Evolutionary conservation across 1,284 basidiomycete genomes (phyloP), one percentile per base, ranked within the genome.

Genomic region (Sanghuangporus baumii): DNA sequence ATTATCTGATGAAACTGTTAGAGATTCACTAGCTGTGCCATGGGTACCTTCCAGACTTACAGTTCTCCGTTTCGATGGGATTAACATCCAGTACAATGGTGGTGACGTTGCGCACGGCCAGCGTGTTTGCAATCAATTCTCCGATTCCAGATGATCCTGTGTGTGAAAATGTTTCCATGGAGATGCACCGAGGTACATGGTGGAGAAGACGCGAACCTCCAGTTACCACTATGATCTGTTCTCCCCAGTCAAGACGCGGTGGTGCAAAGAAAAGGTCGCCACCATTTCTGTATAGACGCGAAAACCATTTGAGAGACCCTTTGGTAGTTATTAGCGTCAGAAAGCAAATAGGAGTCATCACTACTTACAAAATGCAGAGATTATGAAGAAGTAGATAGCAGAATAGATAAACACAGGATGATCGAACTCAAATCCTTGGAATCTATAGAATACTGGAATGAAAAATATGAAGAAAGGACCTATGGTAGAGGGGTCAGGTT

Each of bases 121-220:
- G 80, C 0, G 90, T 92, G 66, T 91, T 88, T 4, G 93, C 93
- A 7, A 97, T 80, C 2, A 93, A 76, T 68, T 90, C 89, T 20
- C 96, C 96, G 26, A 98, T 81, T 4, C 96, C 96, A 14, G 91
- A 93, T 2, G 93, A 80, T 36, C 95, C 94, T 94, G 66, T 7
- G 26, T 94, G 66, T 7, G 26, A 31, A 60, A 0, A 18, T 43
- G 9, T 54, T 65, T 66, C 41, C 8, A 31, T 14, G 14, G 11
- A 55, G 55, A 37, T n/a, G 52, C 31, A 57, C 16, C 50, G 16
- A 23, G 20, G 58, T 2, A 14, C n/a, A n/a, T 11, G 14, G 7
- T 26, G 9, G 43, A 57, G 62, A 26, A 46, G 12, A 60, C 6
- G 67, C 82, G 59, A 63, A 92, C 94, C 94, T 65, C 95, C 95